These are phyloP conservation scores for Rehmannia glutinosa DNA, from an alignment of 257 asterid genomes.

Conservation along the genomic window DNA sequence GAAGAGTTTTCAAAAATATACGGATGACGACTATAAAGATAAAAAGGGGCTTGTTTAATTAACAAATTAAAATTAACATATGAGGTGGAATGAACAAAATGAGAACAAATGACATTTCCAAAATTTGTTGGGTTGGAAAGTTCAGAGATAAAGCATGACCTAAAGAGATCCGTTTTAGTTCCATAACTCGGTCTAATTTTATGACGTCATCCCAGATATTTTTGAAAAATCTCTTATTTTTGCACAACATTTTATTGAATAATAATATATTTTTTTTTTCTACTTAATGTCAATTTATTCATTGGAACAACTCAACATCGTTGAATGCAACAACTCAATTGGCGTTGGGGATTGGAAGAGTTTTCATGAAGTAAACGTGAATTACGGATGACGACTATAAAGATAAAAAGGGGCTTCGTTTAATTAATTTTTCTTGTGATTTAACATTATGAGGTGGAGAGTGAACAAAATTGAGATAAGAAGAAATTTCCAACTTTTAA, in stretches of 20 bases:
- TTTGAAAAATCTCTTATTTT: no score
- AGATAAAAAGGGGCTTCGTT: no score
- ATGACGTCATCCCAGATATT: no score
- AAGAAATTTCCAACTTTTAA: constrained; percentile 31
- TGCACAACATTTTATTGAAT: no score
- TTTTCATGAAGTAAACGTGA: constrained; percentile 15
- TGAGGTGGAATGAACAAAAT: constrained; percentile 25
- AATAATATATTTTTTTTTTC: no score
- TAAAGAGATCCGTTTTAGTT: no score
- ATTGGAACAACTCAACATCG: no score
- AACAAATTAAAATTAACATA: constrained; percentile 25
- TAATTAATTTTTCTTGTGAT: constrained; percentile 9
- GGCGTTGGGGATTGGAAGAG: no score
- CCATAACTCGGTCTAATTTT: no score
- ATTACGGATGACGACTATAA: background rate
- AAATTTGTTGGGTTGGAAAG: background rate
- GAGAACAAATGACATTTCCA: constrained; percentile 35
- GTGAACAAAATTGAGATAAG: constrained; percentile 24
- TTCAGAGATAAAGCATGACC: no score
- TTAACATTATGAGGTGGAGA: constrained; percentile 33
- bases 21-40: background rate
- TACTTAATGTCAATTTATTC: no score
- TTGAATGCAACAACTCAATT: no score
- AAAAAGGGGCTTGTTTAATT: background rate
- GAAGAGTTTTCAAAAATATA: background rate